Evolutionary conservation across 495 filamentous ascomycete species (phyloP).

Genomic region (Filosporella fistucella): DNA sequence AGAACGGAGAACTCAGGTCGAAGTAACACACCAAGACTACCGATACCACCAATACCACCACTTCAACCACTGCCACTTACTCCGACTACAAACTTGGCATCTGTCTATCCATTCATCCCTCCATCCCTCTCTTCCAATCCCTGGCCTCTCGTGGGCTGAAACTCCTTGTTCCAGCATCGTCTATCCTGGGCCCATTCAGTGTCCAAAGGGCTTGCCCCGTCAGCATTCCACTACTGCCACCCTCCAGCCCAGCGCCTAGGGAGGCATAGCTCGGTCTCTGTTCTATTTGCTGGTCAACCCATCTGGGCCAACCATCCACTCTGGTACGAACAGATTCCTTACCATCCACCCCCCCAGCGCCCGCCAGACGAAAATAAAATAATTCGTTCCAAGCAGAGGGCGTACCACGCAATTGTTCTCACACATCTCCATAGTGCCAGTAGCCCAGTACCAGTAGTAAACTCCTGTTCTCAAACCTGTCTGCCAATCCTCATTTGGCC

Average conservation of each 20-base stretch:
- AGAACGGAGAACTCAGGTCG: too few species aligned
- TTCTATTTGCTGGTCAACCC: not conserved
- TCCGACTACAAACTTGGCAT: too few species aligned
- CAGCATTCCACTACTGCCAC: slow-evolving; percentile 1
- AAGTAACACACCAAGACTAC: too few species aligned
- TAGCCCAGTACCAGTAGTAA: too few species aligned
- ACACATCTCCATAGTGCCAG: too few species aligned
- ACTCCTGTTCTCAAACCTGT: not conserved
- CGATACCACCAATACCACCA: too few species aligned
- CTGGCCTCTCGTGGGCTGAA: slow-evolving; percentile 13
- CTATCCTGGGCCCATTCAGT: slow-evolving; percentile 1
- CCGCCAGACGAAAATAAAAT: too few species aligned
- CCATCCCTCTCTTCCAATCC: not conserved
- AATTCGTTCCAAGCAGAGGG: too few species aligned
- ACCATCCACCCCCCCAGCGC: slow-evolving; percentile 10
- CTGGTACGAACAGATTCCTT: slow-evolving; percentile 6
- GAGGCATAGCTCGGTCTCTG: slow-evolving; percentile 3
- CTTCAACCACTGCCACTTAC: too few species aligned
- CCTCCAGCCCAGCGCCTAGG: slow-evolving; percentile 7
- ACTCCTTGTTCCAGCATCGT: slow-evolving; percentile 1
- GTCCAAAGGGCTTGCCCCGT: slow-evolving; percentile 3
- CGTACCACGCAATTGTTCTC: too few species aligned
- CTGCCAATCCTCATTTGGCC: slow-evolving; percentile 7
- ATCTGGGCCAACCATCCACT: slow-evolving; percentile 12
- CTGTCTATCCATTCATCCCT: too few species aligned